Evolutionary conservation across 202 grass and related monocot species (phyloP).

Genomic region (Dendrocalamus latiflorus): DNA sequence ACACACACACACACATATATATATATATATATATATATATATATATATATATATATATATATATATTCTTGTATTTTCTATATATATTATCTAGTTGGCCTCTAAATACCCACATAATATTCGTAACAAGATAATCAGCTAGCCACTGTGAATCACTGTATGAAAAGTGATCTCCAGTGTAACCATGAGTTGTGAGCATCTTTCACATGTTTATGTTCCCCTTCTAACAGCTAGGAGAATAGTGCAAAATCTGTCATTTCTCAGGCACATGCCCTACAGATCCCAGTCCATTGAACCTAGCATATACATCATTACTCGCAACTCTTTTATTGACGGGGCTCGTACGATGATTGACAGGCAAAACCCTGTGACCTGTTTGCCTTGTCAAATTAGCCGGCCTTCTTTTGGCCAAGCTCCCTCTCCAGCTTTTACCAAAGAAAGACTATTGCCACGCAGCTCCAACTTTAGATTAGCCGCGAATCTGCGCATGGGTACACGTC

Average conservation of each 20-base stretch:
- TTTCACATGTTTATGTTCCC: neutral
- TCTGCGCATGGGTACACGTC: neutral
- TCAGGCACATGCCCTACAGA: neutral
- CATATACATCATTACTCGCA: neutral
- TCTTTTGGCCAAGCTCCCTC: neutral
- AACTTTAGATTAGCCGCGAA: neutral
- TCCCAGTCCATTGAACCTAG: constrained; percentile 24
- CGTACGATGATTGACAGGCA: constrained; percentile 3
- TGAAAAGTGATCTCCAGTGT: neutral
- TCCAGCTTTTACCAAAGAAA: neutral
- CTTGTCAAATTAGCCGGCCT: neutral
- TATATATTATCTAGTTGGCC: no score
- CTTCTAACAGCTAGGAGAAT: neutral
- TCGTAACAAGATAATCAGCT: no score
- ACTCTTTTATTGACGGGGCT: neutral
- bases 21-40: no score
- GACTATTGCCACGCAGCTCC: neutral
- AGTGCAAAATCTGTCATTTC: neutral
- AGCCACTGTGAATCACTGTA: neutral
- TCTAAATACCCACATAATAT: no score
- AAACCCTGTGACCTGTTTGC: neutral
- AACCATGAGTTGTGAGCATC: neutral
- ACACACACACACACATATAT: no score
- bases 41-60: no score
- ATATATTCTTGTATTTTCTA: no score